phyloP scores from a whole-genome alignment of 2,329 filamentous ascomycete genomes.

The Aspergillus bombycis region DNA sequence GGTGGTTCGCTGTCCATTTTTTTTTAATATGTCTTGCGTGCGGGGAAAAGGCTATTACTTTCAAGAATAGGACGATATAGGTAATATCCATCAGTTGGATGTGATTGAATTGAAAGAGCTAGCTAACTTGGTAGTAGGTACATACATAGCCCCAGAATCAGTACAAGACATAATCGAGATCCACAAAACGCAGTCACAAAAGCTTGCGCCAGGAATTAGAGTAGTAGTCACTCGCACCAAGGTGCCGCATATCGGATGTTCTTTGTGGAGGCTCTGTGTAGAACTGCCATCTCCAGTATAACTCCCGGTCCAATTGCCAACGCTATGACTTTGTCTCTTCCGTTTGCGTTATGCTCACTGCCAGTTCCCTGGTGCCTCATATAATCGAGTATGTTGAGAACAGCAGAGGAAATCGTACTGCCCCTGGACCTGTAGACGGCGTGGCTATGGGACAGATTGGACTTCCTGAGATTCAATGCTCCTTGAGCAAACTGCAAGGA shows the following conservation, averaged over 20 bases:
- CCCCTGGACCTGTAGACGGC: neutral
- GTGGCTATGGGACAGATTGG: neutral
- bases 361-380: neutral
- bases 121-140: neutral
- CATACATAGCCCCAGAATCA: neutral
- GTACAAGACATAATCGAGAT: neutral
- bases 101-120: neutral
- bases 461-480: neutral
- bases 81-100: neutral
- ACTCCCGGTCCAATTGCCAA: neutral
- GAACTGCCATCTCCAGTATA: neutral
- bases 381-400: neutral
- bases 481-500: neutral
- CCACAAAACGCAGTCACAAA: neutral
- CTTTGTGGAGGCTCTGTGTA: neutral
- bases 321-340: neutral
- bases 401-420: neutral
- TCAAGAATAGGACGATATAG: neutral
- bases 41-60: neutral
- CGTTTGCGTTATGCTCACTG: no score
- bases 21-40: neutral
- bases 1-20: neutral
- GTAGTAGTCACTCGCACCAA: neutral
- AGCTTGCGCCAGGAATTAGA: neutral
- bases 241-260: neutral